Evolutionary conservation across 768 basidiomycete species (phyloP).

Genomic region (Lactifluus hygrophoroides): DNA sequence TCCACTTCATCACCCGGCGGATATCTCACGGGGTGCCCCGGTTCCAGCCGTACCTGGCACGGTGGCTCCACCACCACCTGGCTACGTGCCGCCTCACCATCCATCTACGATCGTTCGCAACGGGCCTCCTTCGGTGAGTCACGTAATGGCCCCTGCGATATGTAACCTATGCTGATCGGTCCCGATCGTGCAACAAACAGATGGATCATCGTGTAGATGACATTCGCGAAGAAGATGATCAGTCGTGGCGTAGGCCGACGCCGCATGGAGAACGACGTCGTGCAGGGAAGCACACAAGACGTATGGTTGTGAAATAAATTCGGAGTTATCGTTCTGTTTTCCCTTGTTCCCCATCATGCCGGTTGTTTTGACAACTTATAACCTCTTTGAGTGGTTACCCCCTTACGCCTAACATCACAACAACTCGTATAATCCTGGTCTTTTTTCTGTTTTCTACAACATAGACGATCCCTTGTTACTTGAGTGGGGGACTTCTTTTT

Average conservation of each 20-base stretch:
- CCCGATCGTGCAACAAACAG: constrained; percentile 13
- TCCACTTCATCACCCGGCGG: constrained; percentile 28
- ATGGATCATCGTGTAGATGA: constrained; percentile 33
- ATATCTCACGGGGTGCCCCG: constrained; percentile 27
- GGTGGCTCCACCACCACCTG: constrained; percentile 26
- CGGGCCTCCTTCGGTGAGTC: constrained; percentile 15
- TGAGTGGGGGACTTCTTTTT: neutral
- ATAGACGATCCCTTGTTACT: neutral
- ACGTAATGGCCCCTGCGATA: constrained; percentile 7
- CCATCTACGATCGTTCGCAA: constrained; percentile 11
- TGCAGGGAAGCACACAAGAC: constrained; percentile 72
- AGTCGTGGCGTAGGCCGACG: constrained; percentile 64
- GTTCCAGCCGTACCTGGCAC: constrained; percentile 16
- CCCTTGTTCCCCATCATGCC: constrained; percentile 7
- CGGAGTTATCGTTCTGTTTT: constrained; percentile 2
- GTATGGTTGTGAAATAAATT: constrained; percentile 41
- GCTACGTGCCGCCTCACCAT: constrained; percentile 21
- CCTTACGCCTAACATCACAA: neutral
- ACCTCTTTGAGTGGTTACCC: neutral
- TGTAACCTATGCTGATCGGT: constrained; percentile 11
- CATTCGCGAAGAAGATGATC: constrained; percentile 48
- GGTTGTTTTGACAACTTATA: constrained; percentile 1
- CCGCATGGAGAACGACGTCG: constrained; percentile 66
- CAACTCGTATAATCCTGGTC: neutral
- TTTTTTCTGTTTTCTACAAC: neutral